Evolutionary conservation across 164 flowering plant genomes (phyloP), one percentile per base, ranked within the genome.

Genomic region (Magnolia sinica): DNA sequence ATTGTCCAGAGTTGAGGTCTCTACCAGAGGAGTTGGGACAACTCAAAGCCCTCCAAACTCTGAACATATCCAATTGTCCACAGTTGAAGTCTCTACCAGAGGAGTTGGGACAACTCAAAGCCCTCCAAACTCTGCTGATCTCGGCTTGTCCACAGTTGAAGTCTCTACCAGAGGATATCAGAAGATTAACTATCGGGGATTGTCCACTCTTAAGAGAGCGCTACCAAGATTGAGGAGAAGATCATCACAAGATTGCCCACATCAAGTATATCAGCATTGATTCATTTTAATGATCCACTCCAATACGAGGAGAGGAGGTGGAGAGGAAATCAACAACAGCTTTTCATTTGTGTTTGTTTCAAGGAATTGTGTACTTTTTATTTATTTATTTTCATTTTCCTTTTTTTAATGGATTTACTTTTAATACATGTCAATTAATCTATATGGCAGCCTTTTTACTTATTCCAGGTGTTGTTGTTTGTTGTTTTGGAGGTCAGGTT

Each of bases 31-130:
- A 24, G 11, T 64, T 64, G 23, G 68, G 68, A 64, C 68, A 64
- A n/a, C 68, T 64, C 68, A 24, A 64, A 10, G 20, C 68, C 7
- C 68, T 64, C 8, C 68, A 22, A 8, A 64, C 22, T 18, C 8
- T 64, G 23, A 8, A 8, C 1, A n/a, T 64, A 29, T 1, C 2
- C 8, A 6, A 9, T 2, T 64, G 68, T 24, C 68, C 5, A n/a
- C 24, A 22, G 8, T 24, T 64, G 24, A 19, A 8, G 22, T 64
- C 68, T 64, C 2, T 64, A 24, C 29, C 31, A n/a, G 24, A 22
- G 8, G 68, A 20, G 68, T 64, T 64, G 24, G 68, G 27, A 64
- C 68, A 64, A 64, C 68, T 64, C 68, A 64, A 64, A 24, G 20
- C 27, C 6, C 68, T 64, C 11, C 68, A 64, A 9, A 64, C 68